Percentiles rank a stretch among this genome's conserved stretches.
phyloP scores from a whole-genome alignment of 176 grass and related monocot species.

The Urochloa ruziziensis region DNA sequence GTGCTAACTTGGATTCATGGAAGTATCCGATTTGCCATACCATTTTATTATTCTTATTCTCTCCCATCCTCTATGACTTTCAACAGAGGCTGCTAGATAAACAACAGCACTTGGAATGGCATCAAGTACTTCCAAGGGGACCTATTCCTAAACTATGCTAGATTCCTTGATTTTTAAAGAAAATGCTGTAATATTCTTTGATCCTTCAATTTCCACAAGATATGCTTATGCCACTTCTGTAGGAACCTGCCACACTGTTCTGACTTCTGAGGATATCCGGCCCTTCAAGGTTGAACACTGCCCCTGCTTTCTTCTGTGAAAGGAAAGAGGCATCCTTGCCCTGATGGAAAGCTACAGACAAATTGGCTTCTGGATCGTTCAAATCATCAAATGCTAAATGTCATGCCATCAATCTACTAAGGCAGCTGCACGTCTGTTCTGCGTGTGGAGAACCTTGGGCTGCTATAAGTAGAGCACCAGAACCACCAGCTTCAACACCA shows the following conservation, averaged over 20 bases:
- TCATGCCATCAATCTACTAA: slow-evolving; percentile 15
- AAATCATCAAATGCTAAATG: slow-evolving; percentile 12
- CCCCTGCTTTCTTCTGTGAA: neutral
- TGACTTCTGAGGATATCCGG: slow-evolving; percentile 8
- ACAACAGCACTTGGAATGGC: slow-evolving; percentile 10
- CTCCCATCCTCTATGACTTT: neutral
- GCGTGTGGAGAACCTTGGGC: neutral
- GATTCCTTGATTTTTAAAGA: neutral
- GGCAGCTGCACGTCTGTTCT: slow-evolving; percentile 19
- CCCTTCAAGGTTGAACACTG: neutral
- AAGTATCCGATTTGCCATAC: slow-evolving; percentile 3
- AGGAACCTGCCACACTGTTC: neutral
- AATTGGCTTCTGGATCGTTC: slow-evolving; percentile 13
- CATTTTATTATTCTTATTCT: slow-evolving; percentile 9
- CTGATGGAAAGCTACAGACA: slow-evolving; percentile 11
- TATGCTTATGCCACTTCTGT: slow-evolving; percentile 35
- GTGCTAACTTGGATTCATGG: slow-evolving; percentile 3
- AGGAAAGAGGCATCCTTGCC: slow-evolving; percentile 8
- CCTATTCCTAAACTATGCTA: slow-evolving; percentile 11
- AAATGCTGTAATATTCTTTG: slow-evolving; percentile 40
- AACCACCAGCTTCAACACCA: slow-evolving; percentile 20
- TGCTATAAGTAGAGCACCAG: slow-evolving; percentile 35
- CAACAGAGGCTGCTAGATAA: slow-evolving; percentile 34
- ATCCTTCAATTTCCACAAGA: slow-evolving; percentile 15
- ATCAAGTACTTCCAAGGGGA: neutral